Base-by-base conservation (phyloP, 805 yeast genomes). In the Myxozyma monticola region DNA sequence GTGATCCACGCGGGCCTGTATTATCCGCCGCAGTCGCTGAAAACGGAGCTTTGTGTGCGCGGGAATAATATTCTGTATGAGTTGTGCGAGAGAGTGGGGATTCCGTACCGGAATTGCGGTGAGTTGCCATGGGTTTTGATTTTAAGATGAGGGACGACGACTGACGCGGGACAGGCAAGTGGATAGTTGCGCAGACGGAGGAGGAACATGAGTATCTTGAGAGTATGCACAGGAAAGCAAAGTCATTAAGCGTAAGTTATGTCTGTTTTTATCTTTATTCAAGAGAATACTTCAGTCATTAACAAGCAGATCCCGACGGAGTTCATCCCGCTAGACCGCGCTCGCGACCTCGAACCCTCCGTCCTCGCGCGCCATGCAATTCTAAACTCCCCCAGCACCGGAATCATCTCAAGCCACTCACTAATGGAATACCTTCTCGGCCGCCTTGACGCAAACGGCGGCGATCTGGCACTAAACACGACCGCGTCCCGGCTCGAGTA, bases 1-100 rank as follows among this genome's bases (percentile, higher is more conserved):
- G 97, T 90, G 22, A 84, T 89, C 21, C 97, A 89, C 68, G 96
- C 96, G 0, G 96, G 96, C 0, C 62, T 89, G 5, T 90, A 90
- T 65, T 85, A 86, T 62, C 95, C 96, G 0, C 68, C 71, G 8
- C 77, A 78, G 50, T 76, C 85, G 1, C 71, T 90, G 46, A 84
- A 87, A 62, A 79, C 87, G 0, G 68, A 72, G 57, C 68, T 89
- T 25, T 90, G 96, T 61, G 72, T 89, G 29, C 74, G 76, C 33
- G 97, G 97, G 0, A 88, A 85, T 60, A 67, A 79, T 12, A 67
- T 81, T 66, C 72, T 89, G 10, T 89, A 88, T 64, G 69, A 71
- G 14, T 68, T 67, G 4, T 71, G 70, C 1, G 60, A 62, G 12
- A 65, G 65, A 33, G 69, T 71, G n/a, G 84, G 76, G 10, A 82